Percentiles rank a stretch among this genome's conserved stretches.
Conservation (phyloP, 192 early-diverging fungal genomes). For the Haplosporangium gracile region DNA sequence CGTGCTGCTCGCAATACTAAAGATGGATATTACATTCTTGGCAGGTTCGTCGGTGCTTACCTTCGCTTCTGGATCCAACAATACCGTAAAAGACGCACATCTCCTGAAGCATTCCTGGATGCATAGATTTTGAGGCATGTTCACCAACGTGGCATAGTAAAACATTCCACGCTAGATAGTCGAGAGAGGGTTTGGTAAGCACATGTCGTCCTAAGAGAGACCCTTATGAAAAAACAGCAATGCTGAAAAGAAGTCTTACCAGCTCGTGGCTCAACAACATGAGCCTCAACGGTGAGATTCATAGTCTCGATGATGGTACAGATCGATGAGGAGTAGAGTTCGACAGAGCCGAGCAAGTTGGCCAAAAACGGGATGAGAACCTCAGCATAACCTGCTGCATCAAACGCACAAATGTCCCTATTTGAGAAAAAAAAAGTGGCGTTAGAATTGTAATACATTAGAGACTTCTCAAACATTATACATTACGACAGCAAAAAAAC, state of each 20-base stretch:
- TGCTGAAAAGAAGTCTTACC: constrained; percentile 21
- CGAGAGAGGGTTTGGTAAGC: not conserved
- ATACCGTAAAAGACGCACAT: constrained; percentile 66
- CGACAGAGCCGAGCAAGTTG: constrained; percentile 59
- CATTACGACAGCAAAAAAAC: not conserved
- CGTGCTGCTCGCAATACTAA: not conserved
- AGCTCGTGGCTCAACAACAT: constrained; percentile 61
- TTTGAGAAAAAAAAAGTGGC: not conserved
- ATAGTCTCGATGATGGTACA: constrained; percentile 65
- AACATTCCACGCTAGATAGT: constrained; percentile 61
- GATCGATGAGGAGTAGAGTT: constrained; percentile 57
- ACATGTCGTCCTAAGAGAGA: not conserved
- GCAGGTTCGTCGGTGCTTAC: constrained; percentile 27
- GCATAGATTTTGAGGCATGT: constrained; percentile 39
- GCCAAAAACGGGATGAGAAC: constrained; percentile 66
- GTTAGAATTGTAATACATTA: not conserved
- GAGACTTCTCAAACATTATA: not conserved
- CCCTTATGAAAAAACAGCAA: not conserved
- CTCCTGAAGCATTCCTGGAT: constrained; percentile 41
- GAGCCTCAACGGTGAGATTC: constrained; percentile 55
- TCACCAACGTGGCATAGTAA: constrained; percentile 60
- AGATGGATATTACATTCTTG: too few species aligned
- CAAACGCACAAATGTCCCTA: constrained; percentile 62
- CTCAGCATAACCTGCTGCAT: constrained; percentile 58
- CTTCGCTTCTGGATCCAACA: constrained; percentile 62